Conservation (phyloP, 345 rosid species). For the Gossypium mustelinum region DNA sequence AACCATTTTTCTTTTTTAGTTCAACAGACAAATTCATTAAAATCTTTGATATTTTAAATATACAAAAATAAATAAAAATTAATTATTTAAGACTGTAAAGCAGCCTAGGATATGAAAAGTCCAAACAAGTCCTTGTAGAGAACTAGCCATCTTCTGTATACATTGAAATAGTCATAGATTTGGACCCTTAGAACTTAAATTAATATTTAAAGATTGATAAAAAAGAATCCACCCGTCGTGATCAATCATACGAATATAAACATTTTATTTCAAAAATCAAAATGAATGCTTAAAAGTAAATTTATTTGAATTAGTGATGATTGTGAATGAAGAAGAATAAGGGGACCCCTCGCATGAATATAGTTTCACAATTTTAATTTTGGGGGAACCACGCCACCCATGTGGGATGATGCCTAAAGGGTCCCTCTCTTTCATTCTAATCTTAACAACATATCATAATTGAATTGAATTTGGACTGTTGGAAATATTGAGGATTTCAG, state of each 20-base stretch:
- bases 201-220: not conserved
- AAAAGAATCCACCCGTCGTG: not conserved
- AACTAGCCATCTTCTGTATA: not conserved
- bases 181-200: not conserved
- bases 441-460: not conserved
- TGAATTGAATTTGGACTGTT: not conserved
- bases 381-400: not conserved
- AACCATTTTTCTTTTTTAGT: not conserved
- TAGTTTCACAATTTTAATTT: too few relatives aligned
- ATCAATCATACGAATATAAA: too few relatives aligned
- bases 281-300: constrained; percentile 1
- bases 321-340: not conserved
- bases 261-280: not conserved
- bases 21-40: too few relatives aligned
- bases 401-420: constrained; percentile 14
- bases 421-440: not conserved
- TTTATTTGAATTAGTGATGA: not conserved
- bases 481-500: not conserved
- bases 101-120: not conserved
- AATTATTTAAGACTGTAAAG: not conserved
- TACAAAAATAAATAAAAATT: not conserved
- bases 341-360: not conserved
- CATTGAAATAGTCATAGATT: not conserved
- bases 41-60: not conserved
- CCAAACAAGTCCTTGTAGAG: not conserved